Evolutionary conservation across 1,139 yeast genomes (phyloP), one percentile per base, ranked within the genome.

Genomic region (Yamadazyma atmosphaerica): DNA sequence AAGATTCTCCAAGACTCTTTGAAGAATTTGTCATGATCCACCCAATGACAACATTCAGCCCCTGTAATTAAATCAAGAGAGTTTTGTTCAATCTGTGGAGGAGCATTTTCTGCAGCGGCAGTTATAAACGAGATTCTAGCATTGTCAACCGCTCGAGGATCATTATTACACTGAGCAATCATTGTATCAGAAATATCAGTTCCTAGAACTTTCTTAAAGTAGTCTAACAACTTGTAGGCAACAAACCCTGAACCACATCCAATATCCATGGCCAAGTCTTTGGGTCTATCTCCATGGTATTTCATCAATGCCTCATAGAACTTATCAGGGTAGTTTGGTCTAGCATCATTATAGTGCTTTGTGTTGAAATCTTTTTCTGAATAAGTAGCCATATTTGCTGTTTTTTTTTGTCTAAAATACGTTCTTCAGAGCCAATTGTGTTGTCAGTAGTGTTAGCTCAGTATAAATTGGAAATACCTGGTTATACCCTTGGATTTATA

Each of bases 221-320:
- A 61, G 1, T 68, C 47, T 1, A 72, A 54, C 41, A 86, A 56
- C 34, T 80, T 77, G 44, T 74, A 66, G 0, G 94, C 74, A 1
- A 85, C 92, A 46, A 81, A 81, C 1, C 96, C 96, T 0, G 96
- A 83, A 1, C 96, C 96, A 55, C 89, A 81, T 0, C 96, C 96
- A 13, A 86, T 64, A 58, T 88, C 96, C 6, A 86, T 56, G 1
- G 79, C 77, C 24, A 65, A 42, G 1, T 60, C 46, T 3, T 45
- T 44, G 1, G 50, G 39, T n/a, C 54, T 52, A 2, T 43, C 38
- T 2, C 44, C 40, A 45, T 68, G 74, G 41, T 60, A 66, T 3
- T 49, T 43, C 19, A 67, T 41, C 15, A 69, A 49, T 5, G 62
- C 55, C 3, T 55, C 41, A 43, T 68, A 69, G 41, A 65, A 65